Base-by-base conservation (phyloP, 257 asterid genomes). In the Dorcoceras hygrometricum region DNA sequence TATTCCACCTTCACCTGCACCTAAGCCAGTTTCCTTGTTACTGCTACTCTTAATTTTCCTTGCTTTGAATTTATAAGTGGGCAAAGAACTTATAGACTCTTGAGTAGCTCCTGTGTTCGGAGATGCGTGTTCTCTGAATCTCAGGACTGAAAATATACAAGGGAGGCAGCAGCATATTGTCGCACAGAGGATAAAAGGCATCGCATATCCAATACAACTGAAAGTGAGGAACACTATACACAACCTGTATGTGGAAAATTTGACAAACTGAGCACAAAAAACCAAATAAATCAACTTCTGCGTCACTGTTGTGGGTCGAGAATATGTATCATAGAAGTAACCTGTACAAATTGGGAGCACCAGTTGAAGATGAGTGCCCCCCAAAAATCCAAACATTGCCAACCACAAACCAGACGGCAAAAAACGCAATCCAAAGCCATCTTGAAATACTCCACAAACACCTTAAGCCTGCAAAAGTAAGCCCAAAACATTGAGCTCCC, bases 151-250 rank as follows among this genome's bases (percentile, higher is more conserved):
- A 53, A 94, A 85, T 75, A 92, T 90, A 76, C 98, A 92, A 60
- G 98, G 98, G 65, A 94, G 91, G 88, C 99, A 94, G 82, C 99
- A 90, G 79, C 99, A 94, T 76, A 93, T 84, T 66, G 97, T 82
- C 16, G 94, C 83, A 74, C 97, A 90, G 53, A 94, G 84, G 76
- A 94, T 90, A 77, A 90, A 94, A 20, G 99, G 99, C 97, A 94
- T 88, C 19, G 99, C 99, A 46, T 94, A 94, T 46, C 99, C 99
- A 12, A 94, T 85, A 67, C 95, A 90, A 80, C 97, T 90, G 60
- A 94, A 81, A 62, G 91, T 81, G 66, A 94, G 92, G 76, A 90
- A 90, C 32, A 88, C 99, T 77, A 94, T 87, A 80, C 95, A 94
- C 72, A 88, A 76, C 96, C 99, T 94, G 93, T 57, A 76, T 61